Evolutionary conservation across 2,329 filamentous ascomycete genomes (phyloP), one percentile per base, ranked within the genome.

Genomic region (Xylariaceae sp.): DNA sequence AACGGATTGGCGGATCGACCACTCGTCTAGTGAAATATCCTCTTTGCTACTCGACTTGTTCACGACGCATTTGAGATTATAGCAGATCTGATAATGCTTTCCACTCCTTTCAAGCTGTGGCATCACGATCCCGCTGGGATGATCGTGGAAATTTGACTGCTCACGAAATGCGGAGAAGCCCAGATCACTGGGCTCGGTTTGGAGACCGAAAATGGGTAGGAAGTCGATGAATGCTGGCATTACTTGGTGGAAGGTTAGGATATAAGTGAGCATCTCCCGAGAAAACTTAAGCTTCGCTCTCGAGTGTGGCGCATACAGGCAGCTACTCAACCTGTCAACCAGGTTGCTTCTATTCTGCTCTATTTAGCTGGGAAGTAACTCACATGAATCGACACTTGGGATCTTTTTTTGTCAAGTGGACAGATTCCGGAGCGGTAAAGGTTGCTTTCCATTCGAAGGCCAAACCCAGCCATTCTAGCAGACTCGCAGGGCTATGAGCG

Each of bases 171-270:
- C 60, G 37, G 59, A 64, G 45, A 64, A 67, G 3, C 57, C 52
- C 2, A 62, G 44, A 28, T 68, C 61, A 9, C 42, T 54, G 1
- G 55, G 42, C 17, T 59, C 46, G 3, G 40, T 52, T 29, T 64
- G 58, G 3, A 43, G 38, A 3, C 65, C 66, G 42, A 68, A 70
- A 0, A 60, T 48, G 3, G 55, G 48, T n/a, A 69, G 48, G 37
- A 68, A 68, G 28, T 69, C 64, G 3, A 68, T 34, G 35, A 62
- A 67, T 9, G 41, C 48, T 0, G 66, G 64, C 64, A 67, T 68
- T 13, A 69, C 60, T 43, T 68, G 65, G 41, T 68, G 62, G 34
- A 49, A 61, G 0, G 49, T 50, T 2, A 60, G 24, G 8, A 61
- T 44, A 4, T 47, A 34, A 1, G 34, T 22, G 9, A 55, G 41